These are phyloP conservation scores for Passiflora organensis DNA, from an alignment of 345 rosid genomes.

Conservation along the genomic window DNA sequence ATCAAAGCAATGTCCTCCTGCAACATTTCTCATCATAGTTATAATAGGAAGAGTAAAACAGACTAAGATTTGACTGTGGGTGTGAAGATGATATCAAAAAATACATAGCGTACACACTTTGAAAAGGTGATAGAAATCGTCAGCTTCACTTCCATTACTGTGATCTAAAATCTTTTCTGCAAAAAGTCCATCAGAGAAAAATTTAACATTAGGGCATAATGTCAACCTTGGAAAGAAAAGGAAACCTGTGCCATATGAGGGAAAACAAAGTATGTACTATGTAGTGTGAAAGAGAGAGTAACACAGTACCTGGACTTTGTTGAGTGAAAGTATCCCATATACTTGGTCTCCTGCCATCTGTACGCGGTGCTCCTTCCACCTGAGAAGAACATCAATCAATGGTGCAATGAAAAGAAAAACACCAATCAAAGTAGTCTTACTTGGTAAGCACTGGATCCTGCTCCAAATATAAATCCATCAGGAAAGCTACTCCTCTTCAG, in stretches of 20 bases:
- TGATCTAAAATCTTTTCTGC: conserved; percentile 14
- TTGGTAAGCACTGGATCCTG: conserved; percentile 25
- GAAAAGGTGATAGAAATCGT: conserved; percentile 15
- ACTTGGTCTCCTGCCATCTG: conserved; percentile 14
- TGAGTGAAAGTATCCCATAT: conserved; percentile 23
- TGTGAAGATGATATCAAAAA: too few relatives aligned
- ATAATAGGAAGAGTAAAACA: too few relatives aligned
- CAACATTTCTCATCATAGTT: background rate
- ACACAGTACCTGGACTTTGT: conserved; percentile 6
- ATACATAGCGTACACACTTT: conserved; percentile 3
- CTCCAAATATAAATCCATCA: conserved; percentile 17
- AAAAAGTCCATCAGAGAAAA: background rate
- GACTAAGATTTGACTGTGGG: too few relatives aligned
- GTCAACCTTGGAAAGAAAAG: background rate
- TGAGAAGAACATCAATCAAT: background rate
- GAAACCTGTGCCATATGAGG: too few relatives aligned
- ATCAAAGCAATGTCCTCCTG: conserved; percentile 20
- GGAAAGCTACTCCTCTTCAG: conserved; percentile 17
- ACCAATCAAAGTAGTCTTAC: too few relatives aligned
- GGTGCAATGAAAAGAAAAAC: background rate
- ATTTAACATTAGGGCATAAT: background rate
- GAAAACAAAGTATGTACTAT: background rate
- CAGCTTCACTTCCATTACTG: conserved; percentile 17
- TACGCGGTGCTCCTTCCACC: conserved; percentile 16
- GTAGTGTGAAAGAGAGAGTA: background rate